These are phyloP conservation scores for Mollisia scopiformis DNA, from an alignment of 2,329 filamentous ascomycete species.

Conservation along the genomic window DNA sequence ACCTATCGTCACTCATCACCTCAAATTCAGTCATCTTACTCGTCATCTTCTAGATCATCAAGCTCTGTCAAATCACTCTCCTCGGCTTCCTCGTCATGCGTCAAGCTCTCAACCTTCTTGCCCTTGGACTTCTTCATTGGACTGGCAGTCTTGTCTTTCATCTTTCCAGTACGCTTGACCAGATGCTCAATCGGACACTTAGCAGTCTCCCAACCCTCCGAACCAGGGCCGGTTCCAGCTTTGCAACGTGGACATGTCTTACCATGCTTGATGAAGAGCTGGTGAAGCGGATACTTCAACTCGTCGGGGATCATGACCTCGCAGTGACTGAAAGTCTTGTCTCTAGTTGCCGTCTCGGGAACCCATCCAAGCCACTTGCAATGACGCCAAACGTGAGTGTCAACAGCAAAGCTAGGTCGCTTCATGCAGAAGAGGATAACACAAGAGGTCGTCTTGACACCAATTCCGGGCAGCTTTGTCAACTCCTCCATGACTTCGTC, in stretches of 20 bases:
- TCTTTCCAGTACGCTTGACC: conserved; percentile 59
- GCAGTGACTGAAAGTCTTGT: conserved; percentile 55
- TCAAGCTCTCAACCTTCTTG: not conserved
- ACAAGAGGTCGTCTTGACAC: conserved; percentile 60
- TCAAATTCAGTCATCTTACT: not conserved
- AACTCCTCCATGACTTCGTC: conserved; percentile 55
- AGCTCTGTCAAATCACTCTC: conserved; percentile 15
- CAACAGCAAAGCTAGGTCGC: conserved; percentile 57
- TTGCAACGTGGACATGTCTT: conserved; percentile 51
- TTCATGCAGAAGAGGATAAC: conserved; percentile 59
- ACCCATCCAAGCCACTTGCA: conserved; percentile 57
- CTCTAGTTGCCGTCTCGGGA: conserved; percentile 50
- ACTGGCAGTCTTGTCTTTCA: conserved; percentile 1
- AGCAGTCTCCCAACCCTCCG: conserved; percentile 60
- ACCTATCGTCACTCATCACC: not conserved
- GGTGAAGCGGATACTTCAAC: conserved; percentile 58
- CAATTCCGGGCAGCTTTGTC: conserved; percentile 54
- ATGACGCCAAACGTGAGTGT: conserved; percentile 58
- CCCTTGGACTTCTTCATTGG: conserved; percentile 1
- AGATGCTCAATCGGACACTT: conserved; percentile 67
- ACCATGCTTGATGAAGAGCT: conserved; percentile 57
- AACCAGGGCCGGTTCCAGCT: conserved; percentile 56
- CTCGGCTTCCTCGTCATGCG: conserved; percentile 20
- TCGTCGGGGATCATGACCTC: conserved; percentile 54
- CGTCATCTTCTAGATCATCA: not conserved